Evolutionary conservation across 83 land plant species (phyloP).

Genomic region (Thuja plicata): DNA sequence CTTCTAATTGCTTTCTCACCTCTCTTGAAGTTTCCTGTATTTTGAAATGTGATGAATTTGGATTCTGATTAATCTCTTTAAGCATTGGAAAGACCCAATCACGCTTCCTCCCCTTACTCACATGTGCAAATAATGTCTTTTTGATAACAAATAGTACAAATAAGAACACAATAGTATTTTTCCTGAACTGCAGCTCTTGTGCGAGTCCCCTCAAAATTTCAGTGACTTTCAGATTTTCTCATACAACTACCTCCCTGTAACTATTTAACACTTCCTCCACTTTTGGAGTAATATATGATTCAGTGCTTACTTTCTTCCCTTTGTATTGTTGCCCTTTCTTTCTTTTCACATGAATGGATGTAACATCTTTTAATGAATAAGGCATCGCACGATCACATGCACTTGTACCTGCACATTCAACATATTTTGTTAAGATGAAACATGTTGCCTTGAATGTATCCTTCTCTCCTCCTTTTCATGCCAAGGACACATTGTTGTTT

Average conservation of each 20-base stretch:
- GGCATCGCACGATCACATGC: no score
- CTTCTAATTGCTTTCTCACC: conserved; percentile 29
- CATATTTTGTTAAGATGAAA: no score
- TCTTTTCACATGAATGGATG: no score
- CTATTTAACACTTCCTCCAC: conserved; percentile 75
- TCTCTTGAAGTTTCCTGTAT: conserved; percentile 21
- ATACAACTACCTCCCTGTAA: conserved; percentile 67
- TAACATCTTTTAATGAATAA: no score
- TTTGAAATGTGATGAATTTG: not conserved
- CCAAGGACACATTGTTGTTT: no score
- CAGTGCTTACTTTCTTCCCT: conserved; percentile 89
- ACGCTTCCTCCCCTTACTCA: conserved; percentile 83
- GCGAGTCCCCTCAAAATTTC: conserved; percentile 73
- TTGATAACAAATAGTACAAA: conserved; percentile 79
- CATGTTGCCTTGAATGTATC: no score
- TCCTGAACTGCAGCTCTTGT: conserved; percentile 52
- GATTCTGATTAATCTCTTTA: conserved; percentile 14
- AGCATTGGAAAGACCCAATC: no score
- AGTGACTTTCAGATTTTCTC: conserved; percentile 60
- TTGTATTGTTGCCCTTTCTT: no score
- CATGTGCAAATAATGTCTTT: conserved; percentile 86
- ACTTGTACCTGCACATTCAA: no score
- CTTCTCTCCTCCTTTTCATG: no score
- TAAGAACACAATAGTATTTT: conserved; percentile 73
- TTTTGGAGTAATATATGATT: conserved; percentile 75